Conservation (phyloP, 148 eudicot genomes). For the Vaccinium darrowii region DNA sequence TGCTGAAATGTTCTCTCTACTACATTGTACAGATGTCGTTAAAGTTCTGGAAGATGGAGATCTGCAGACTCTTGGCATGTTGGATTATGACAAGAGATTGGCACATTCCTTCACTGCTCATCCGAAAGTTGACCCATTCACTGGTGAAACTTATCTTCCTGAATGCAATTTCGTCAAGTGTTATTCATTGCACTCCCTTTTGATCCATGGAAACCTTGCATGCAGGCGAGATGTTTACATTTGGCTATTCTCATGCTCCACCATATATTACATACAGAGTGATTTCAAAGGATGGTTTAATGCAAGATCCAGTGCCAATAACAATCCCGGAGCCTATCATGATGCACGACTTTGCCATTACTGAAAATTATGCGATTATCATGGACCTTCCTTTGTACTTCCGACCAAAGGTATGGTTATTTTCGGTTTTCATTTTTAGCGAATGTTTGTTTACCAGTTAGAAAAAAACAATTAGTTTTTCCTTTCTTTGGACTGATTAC, state of each 20-base stretch:
- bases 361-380: slow-evolving; percentile 86
- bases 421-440: not conserved
- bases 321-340: slow-evolving; percentile 73
- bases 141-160: slow-evolving; percentile 46
- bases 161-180: not conserved
- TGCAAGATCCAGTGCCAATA: slow-evolving; percentile 97
- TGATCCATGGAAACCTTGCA: slow-evolving; percentile 6
- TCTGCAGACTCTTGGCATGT: slow-evolving; percentile 87
- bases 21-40: slow-evolving; percentile 55
- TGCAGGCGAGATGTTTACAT: slow-evolving; percentile 97
- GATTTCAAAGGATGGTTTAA: slow-evolving; percentile 80
- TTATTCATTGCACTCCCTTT: not conserved
- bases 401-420: slow-evolving; percentile 67
- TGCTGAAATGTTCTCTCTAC: slow-evolving; percentile 1
- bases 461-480: not conserved
- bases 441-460: not conserved
- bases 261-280: slow-evolving; percentile 92
- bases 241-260: slow-evolving; percentile 75
- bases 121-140: slow-evolving; percentile 93
- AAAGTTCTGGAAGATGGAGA: slow-evolving; percentile 97
- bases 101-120: slow-evolving; percentile 92
- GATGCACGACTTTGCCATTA: slow-evolving; percentile 99
- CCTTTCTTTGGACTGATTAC: not conserved
- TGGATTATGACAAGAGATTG: slow-evolving; percentile 95
- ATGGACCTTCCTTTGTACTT: slow-evolving; percentile 95